phyloP scores from a whole-genome alignment of 164 flowering plant species.

The Nymphaea thermarum region DNA sequence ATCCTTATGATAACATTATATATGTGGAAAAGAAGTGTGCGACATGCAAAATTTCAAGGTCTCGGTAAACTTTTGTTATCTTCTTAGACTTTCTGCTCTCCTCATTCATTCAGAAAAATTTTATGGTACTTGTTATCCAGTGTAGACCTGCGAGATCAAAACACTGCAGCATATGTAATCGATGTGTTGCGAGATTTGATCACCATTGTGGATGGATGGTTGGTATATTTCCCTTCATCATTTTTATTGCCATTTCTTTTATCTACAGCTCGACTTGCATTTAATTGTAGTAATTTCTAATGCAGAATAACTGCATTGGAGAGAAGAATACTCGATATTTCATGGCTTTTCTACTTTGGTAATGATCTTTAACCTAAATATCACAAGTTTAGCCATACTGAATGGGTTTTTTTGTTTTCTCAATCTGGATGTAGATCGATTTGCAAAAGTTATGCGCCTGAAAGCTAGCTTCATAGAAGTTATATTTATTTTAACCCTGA shows the following conservation, averaged over 20 bases:
- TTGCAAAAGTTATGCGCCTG: no score
- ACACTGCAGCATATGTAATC: conserved; percentile 89
- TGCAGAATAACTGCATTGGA: conserved; percentile 98
- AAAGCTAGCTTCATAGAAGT: no score
- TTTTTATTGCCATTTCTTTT: background rate
- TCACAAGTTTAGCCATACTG: no score
- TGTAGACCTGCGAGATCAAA: conserved; percentile 95
- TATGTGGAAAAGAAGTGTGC: conserved; percentile 73
- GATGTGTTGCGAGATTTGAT: conserved; percentile 96
- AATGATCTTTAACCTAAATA: conserved; percentile 13
- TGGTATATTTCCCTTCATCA: background rate
- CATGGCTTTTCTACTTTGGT: conserved; percentile 88
- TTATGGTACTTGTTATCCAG: conserved; percentile 12
- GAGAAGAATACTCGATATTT: conserved; percentile 86
- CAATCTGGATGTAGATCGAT: no score
- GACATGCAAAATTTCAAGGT: conserved; percentile 46
- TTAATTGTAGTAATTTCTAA: background rate
- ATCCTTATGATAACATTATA: conserved; percentile 78
- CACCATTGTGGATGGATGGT: conserved; percentile 99
- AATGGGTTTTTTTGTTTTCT: no score
- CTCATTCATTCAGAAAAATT: background rate
- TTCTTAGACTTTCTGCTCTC: no score
- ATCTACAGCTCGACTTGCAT: no score
- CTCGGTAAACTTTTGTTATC: no score
- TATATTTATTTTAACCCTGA: no score